Evolutionary conservation across 352 stramenopile species (phyloP), one percentile per base, ranked within the genome.

Genomic region (Aphanomyces cochlioides): DNA sequence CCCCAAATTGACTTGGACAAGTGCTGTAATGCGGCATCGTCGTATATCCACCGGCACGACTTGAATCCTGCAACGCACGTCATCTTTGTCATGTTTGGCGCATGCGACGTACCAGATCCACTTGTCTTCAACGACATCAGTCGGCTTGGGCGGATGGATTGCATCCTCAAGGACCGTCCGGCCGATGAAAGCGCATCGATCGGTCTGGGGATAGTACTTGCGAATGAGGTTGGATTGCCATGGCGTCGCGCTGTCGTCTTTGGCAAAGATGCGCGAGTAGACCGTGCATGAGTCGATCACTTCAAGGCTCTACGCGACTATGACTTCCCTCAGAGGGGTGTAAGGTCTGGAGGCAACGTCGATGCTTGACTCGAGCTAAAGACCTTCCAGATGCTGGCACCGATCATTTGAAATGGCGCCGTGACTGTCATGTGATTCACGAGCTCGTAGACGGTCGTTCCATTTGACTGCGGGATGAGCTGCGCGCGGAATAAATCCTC

Each of bases 91-190:
- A n/a, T n/a, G n/a, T n/a, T n/a, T n/a, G n/a, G n/a, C n/a, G n/a
- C n/a, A n/a, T n/a, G n/a, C n/a, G n/a, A n/a, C n/a, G n/a, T n/a
- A 58, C 50, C 50, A 58, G 50, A 19, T 34, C 50, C 50, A 58
- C 19, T 58, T 19, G 19, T 58, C 19, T 34, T 58, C 50, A 1
- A 7, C 7, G 3, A 34, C 50, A 8, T 34, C 50, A 34, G 19
- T 19, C 12, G 50, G 38, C 50, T 39, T 58, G 50, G 34, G 50
- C 3, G 50, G 50, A 7, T 39, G 19, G 12, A 19, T 19, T 37
- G 34, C 50, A 34, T 58, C 50, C 8, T 58, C 50, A 34, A 58
- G 12, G 3, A 58, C 50, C 34, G 34, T 58, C 19, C 50, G 50
- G 19, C 50, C 34, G 2, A 58, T 34, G 19, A 58, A 15, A 34